These are phyloP conservation scores for Antitrichia curtipendula DNA, from an alignment of 225 moss, liverwort and hornwort species.

Conservation along the genomic window DNA sequence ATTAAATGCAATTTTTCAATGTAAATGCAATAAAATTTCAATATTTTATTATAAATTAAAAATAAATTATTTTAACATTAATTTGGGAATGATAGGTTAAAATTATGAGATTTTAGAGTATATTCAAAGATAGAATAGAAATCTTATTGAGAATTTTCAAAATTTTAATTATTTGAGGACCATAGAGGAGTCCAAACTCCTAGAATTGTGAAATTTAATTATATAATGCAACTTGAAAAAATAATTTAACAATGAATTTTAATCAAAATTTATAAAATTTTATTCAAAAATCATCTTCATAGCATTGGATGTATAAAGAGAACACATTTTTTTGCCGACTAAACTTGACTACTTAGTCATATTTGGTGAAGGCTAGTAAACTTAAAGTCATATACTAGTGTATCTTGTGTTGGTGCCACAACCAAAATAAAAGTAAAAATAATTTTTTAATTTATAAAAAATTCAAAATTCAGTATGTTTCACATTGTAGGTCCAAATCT, in stretches of 20 bases:
- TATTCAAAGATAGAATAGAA: background rate
- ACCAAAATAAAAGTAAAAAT: too few relatives aligned
- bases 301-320: background rate
- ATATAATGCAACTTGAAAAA: background rate
- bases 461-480: too few relatives aligned
- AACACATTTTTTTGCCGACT: background rate
- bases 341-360: background rate
- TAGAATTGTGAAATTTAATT: background rate
- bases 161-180: background rate
- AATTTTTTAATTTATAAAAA: too few relatives aligned
- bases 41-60: background rate
- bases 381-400: background rate
- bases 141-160: background rate
- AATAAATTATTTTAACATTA: background rate
- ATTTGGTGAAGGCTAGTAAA: background rate
- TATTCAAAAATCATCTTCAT: background rate
- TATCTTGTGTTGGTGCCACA: too few relatives aligned
- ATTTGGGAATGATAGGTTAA: background rate
- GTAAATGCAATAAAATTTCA: background rate
- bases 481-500: too few relatives aligned
- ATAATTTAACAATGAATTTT: background rate
- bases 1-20: background rate
- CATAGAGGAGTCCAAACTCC: fast-evolving
- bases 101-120: background rate
- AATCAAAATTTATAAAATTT: background rate